Percentiles rank a stretch among this genome's conserved stretches.
Conservation (phyloP, 2,329 filamentous ascomycete species). For the Diaporthe velutina region DNA sequence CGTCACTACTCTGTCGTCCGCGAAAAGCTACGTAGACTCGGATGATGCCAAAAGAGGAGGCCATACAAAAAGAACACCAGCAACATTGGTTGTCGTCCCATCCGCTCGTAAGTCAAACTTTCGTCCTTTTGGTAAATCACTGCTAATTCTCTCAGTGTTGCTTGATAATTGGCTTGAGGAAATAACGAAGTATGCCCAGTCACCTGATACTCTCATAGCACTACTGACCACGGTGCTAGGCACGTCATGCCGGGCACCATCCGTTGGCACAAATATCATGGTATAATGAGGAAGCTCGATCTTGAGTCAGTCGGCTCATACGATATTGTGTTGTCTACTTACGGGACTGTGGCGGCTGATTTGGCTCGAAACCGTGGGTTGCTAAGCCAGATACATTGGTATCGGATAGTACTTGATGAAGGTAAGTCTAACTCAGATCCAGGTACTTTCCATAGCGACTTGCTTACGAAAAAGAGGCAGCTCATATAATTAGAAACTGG, state of each 20-base stretch:
- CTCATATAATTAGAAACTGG: conserved; percentile 36
- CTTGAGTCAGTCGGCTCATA: background rate
- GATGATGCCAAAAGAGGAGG: background rate
- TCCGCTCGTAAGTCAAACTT: background rate
- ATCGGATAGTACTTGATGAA: conserved; percentile 41
- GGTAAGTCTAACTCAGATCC: conserved; percentile 42
- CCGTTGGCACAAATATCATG: conserved; percentile 5
- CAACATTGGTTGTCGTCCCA: conserved; percentile 13
- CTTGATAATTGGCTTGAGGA: conserved; percentile 13
- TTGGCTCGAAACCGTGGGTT: background rate
- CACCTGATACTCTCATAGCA: too few relatives aligned
- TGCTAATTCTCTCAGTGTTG: background rate
- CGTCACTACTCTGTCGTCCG: conserved; percentile 35
- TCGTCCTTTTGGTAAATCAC: rapidly evolving
- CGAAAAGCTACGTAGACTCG: conserved; percentile 38
- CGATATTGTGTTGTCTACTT: conserved; percentile 26
- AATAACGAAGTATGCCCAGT: background rate
- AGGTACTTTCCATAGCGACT: background rate
- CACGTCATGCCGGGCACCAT: background rate
- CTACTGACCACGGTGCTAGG: background rate
- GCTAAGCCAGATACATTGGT: conserved; percentile 8
- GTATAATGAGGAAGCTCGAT: background rate
- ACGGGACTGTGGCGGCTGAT: conserved; percentile 1
- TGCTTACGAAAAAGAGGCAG: background rate
- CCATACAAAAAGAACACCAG: background rate